Percentiles rank a stretch among this genome's conserved stretches.
These are phyloP conservation scores for Lachnellula arida DNA, from an alignment of 2,329 filamentous ascomycete genomes.

Conservation along the genomic window DNA sequence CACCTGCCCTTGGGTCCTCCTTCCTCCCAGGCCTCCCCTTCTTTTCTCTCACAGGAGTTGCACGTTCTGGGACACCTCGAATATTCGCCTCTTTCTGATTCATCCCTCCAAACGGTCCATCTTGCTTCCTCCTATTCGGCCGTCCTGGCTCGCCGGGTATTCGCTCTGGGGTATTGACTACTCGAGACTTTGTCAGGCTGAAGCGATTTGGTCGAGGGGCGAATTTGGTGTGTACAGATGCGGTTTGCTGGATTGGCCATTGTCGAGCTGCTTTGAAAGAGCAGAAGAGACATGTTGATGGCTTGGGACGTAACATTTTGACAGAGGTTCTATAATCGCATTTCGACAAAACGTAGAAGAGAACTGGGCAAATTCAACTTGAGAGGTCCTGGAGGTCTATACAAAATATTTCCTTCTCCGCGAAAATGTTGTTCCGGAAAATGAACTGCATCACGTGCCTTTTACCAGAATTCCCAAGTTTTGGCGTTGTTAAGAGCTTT, in stretches of 20 bases:
- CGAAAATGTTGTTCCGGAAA: neutral
- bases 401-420: neutral
- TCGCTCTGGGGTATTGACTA: conserved; percentile 16
- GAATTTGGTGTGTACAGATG: conserved; percentile 17
- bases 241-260: conserved; percentile 26
- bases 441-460: neutral
- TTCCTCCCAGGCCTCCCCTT: conserved; percentile 6
- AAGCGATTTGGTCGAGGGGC: conserved; percentile 27
- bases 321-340: conserved; percentile 4
- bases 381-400: neutral
- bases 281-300: conserved; percentile 27
- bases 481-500: no score
- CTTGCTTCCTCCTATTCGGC: conserved; percentile 37
- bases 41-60: conserved; percentile 22
- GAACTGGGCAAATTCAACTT: neutral
- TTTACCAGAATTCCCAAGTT: no score
- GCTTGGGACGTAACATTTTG: conserved; percentile 27
- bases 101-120: conserved; percentile 55
- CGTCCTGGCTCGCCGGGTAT: conserved; percentile 7
- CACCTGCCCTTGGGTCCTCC: conserved; percentile 38
- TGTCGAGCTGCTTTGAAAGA: conserved; percentile 22
- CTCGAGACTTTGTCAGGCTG: conserved; percentile 23
- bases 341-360: no score
- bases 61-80: conserved; percentile 35
- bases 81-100: conserved; percentile 48